Base-by-base conservation (phyloP, 768 basidiomycete genomes). In the Hydnum rufescens region DNA sequence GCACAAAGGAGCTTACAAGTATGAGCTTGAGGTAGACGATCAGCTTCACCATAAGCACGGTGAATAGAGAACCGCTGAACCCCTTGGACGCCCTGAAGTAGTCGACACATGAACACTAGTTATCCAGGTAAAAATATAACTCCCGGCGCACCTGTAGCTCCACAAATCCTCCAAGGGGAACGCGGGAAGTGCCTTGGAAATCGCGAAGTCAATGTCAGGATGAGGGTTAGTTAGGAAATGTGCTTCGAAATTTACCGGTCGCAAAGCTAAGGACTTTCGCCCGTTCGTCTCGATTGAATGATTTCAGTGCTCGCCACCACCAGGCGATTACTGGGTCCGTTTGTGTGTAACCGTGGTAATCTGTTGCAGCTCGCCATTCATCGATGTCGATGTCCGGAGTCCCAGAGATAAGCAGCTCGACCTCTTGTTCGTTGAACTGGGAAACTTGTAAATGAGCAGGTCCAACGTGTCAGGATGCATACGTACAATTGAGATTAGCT, bases 261-360 rank as follows among this genome's bases (percentile, higher is more conserved):
- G 90, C 92, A 66, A 99, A 99, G 70, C 92, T 93, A 53, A 99
- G 71, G 43, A 99, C 87, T 65, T 95, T 90, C 30, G 95, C 90
- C 53, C 89, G 73, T 66, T 99, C 95, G 60, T 96, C 92, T 31
- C 93, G 83, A 58, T 84, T 88, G 69, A 96, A 96, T 5, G 89
- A 93, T 66, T 97, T 89, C 42, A 99, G 74, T 1, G 93, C 93
- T 58, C 95, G 76, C 95, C 95, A 99, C 83, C 89, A 96, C 92
- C 92, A 99, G 28, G 86, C 80, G 55, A 97, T 90, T 60, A 93
- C 90, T 4, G 93, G 87, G 64, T 99, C 92, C 2, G 82, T 84
- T 60, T 82, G 75, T 4, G 74, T 76, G 64, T 87, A 89, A 46
- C 86, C 84, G 57, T 81, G 86, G 67, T 90, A 88, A 61, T 90